Evolutionary conservation across 2,329 filamentous ascomycete genomes (phyloP), one percentile per base, ranked within the genome.

Genomic region (Botrytis tulipae): DNA sequence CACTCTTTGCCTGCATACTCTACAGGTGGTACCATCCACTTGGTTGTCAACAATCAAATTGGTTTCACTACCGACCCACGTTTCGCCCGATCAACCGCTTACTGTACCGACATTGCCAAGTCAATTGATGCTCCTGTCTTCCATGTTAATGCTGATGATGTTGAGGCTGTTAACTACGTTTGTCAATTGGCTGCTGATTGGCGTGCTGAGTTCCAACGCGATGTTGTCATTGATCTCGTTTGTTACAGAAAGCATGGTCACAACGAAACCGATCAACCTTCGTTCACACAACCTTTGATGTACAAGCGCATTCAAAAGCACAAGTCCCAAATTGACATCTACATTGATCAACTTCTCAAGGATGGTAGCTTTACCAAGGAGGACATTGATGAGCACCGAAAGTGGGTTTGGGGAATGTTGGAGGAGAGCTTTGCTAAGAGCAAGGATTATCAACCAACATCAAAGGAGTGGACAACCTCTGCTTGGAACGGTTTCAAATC

Each of bases 401-500:
- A 97, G 83, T 99, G 96, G 96, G 96, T 98, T 74, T 99, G 95
- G 96, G 93, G 93, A 76, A 98, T 98, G 95, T 88, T 99, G 73
- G 95, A 97, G 81, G 95, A 98, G 83, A 98, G 94, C 85, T 99
- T 98, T 84, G 88, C 94, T 80, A 94, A 95, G 84, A 97, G 95
- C 84, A 98, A 97, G 85, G 95, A 99, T 80, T 99, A 99, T 85
- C 92, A 95, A 83, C 94, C 96, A 63, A 97, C 93, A 59, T 93
- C 95, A 77, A 97, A 97, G 86, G 96, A 99, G 85, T 99, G 96
- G 96, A 91, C 97, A 78, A 98, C 96, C 14, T 98, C 95, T 70
- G 95, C 96, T 73, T 99, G 96, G 96, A 97, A 99, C 85, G 95
- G 95, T 76, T 98, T 99, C 90, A 98, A 98, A 87, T 97, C 95